These are phyloP conservation scores for Erodium moschatum DNA, from an alignment of 441 rosid species.

Conservation along the genomic window DNA sequence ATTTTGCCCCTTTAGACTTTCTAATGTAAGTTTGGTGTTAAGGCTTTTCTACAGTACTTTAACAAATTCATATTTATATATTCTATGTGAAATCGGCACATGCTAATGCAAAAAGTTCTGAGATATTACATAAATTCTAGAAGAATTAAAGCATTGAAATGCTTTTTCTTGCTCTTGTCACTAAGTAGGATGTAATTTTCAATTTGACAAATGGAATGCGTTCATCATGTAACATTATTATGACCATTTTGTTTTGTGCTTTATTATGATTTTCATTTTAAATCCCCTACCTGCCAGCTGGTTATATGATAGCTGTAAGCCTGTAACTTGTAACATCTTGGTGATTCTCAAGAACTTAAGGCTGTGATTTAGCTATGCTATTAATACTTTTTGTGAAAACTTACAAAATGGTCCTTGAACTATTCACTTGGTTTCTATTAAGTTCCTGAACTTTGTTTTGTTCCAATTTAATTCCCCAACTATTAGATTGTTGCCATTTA, in stretches of 20 bases:
- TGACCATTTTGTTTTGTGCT: not conserved
- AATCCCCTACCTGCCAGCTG: not conserved
- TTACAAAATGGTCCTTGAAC: not conserved
- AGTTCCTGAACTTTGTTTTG: not conserved
- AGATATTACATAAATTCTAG: not conserved
- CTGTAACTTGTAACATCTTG: not conserved
- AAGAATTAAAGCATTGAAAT: not conserved
- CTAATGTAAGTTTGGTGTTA: constrained; percentile 52
- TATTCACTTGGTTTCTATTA: not conserved
- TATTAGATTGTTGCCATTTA: not conserved
- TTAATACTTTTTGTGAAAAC: not conserved
- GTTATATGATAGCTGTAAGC: not conserved
- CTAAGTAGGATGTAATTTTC: not conserved
- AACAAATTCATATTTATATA: not conserved
- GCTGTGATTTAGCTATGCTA: not conserved
- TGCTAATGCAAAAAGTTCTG: not conserved
- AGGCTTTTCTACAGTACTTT: constrained; percentile 10
- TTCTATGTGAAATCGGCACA: not conserved
- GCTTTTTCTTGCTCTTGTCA: not conserved
- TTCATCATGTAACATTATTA: not conserved
- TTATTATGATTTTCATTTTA: not conserved
- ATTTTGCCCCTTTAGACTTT: constrained; percentile 81
- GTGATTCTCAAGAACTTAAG: not conserved
- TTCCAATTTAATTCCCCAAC: not conserved
- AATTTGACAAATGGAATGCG: not conserved